A percentile compares a stretch with the other conserved stretches of the same genome.
phyloP scores from a whole-genome alignment of 208 protist species.

The Acanthamoeba lenticulata region DNA sequence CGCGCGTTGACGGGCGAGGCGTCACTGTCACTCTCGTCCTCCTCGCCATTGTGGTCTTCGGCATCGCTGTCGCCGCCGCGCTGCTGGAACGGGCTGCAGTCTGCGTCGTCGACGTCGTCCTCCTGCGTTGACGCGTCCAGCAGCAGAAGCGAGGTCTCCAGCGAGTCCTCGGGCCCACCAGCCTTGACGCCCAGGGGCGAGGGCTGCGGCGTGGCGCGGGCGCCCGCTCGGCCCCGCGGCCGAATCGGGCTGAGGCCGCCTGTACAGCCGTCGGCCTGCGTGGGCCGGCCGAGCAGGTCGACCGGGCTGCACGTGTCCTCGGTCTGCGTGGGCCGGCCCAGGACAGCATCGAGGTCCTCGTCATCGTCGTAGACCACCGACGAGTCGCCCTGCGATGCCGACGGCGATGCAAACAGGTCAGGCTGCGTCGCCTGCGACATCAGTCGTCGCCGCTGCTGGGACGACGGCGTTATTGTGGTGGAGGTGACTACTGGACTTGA shows the following conservation, averaged over 20 bases:
- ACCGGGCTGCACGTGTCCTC: background rate
- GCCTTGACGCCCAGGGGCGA: background rate
- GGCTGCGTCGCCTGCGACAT: constrained; percentile 8
- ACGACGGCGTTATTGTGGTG: background rate
- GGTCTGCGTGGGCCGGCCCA: background rate
- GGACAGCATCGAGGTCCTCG: background rate
- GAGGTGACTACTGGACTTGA: background rate
- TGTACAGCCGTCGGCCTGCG: background rate
- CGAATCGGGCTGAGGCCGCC: background rate
- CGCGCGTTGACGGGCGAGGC: background rate
- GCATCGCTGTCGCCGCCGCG: background rate
- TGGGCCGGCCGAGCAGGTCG: background rate
- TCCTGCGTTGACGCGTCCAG: constrained; percentile 20
- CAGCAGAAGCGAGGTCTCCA: background rate
- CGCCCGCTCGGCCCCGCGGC: background rate
- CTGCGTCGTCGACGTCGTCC: background rate
- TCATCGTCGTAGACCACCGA: background rate
- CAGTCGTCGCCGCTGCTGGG: background rate
- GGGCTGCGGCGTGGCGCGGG: background rate
- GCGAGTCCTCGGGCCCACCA: background rate
- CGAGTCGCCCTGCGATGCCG: background rate
- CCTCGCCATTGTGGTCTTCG: background rate
- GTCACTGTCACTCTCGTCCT: background rate
- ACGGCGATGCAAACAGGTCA: background rate
- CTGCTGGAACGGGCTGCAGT: background rate